These are phyloP conservation scores for Pseudocercospora crystallina DNA, from an alignment of 2,329 filamentous ascomycete genomes.

Conservation along the genomic window DNA sequence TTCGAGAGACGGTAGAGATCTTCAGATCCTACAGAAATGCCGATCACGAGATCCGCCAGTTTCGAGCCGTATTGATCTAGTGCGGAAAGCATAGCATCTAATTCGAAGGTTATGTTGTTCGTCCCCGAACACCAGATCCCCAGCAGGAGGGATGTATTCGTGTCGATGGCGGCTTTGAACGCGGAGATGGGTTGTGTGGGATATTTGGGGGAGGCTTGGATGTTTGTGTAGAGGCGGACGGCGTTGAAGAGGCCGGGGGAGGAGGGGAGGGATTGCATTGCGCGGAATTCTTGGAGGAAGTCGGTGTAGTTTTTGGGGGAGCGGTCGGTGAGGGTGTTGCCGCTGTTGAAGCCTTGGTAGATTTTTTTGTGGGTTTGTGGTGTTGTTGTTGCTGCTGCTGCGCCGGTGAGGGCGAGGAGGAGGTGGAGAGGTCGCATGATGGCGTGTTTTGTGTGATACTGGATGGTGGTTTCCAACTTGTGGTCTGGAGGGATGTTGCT, in stretches of 20 bases:
- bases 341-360: conserved; percentile 17
- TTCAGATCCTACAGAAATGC: conserved; percentile 84
- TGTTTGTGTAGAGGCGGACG: conserved; percentile 69
- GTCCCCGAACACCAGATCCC: conserved; percentile 67
- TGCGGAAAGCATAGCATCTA: conserved; percentile 68
- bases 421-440: background rate
- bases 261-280: conserved; percentile 61
- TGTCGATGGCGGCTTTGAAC: conserved; percentile 78
- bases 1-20: conserved; percentile 69
- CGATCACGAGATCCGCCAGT: conserved; percentile 62
- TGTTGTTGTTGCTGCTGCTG: background rate
- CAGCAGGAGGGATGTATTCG: conserved; percentile 74
- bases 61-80: conserved; percentile 66
- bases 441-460: too few relatives aligned
- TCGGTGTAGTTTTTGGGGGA: conserved; percentile 29
- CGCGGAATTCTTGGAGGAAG: conserved; percentile 67
- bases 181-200: conserved; percentile 63
- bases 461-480: background rate
- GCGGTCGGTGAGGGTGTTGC: conserved; percentile 11
- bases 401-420: background rate
- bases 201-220: conserved; percentile 47
- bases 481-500: too few relatives aligned
- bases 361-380: background rate
- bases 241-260: conserved; percentile 63
- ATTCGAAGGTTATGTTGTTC: conserved; percentile 66